Percentiles rank a stretch among this genome's conserved stretches.
phyloP scores from a whole-genome alignment of 306 rosid species.

The Trifolium pratense region DNA sequence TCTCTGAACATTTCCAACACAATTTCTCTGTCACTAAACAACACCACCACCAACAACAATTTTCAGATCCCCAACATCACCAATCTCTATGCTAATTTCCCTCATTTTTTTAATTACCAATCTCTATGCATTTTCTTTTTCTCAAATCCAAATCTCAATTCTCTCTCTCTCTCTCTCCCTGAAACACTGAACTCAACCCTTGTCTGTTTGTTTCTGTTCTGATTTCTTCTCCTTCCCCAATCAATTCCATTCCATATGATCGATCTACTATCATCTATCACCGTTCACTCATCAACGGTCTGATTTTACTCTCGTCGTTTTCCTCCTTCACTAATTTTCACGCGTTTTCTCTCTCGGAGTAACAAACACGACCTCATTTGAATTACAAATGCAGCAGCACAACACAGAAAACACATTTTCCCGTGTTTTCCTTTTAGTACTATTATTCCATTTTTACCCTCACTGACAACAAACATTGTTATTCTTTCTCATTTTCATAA shows the following conservation, averaged over 20 bases:
- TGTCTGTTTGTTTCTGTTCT: conserved; percentile 28
- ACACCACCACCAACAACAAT: conserved; percentile 10
- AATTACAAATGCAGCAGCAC: not conserved
- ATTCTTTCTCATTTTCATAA: conserved; percentile 34
- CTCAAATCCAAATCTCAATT: not conserved
- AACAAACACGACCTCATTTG: not conserved
- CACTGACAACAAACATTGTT: not conserved
- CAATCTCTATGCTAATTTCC: conserved; percentile 52
- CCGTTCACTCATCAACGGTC: conserved; percentile 56
- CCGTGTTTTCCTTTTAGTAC: conserved; percentile 1
- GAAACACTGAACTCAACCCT: conserved; percentile 34
- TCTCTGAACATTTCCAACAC: not conserved
- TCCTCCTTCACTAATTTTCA: conserved; percentile 45
- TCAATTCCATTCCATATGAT: conserved; percentile 40
- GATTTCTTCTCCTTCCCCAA: not conserved
- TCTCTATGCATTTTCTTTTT: not conserved
- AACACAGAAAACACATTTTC: not conserved
- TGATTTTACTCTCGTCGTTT: conserved; percentile 38
- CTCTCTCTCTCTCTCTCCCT: not conserved
- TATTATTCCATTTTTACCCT: conserved; percentile 28
- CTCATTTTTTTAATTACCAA: conserved; percentile 22
- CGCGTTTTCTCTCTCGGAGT: conserved; percentile 23
- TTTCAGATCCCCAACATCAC: conserved; percentile 63
- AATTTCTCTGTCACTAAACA: not conserved
- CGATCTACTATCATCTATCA: conserved; percentile 37